A percentile compares a stretch with the other conserved stretches of the same genome.
Conservation (phyloP, 768 basidiomycete species). For the Xanthoconium purpureum region DNA sequence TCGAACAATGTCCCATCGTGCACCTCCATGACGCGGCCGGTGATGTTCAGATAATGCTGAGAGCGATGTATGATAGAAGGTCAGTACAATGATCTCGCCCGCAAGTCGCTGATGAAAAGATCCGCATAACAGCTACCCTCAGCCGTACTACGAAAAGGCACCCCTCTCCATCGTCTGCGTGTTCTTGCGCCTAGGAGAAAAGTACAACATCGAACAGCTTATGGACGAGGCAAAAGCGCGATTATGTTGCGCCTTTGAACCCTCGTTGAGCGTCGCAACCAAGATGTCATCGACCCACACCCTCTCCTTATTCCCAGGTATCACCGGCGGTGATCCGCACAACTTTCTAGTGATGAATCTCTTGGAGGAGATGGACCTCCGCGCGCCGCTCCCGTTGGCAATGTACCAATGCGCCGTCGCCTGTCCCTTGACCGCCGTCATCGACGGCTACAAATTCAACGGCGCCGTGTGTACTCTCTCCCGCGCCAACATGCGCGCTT, state of each 20-base stretch:
- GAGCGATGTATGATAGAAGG: conserved; percentile 20
- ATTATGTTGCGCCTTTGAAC: conserved; percentile 2
- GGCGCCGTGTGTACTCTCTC: background rate
- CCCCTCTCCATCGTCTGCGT: conserved; percentile 3
- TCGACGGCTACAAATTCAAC: conserved; percentile 12
- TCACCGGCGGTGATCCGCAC: conserved; percentile 5
- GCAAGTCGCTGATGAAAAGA: background rate
- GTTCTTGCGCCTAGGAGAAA: conserved; percentile 23
- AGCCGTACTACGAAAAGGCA: conserved; percentile 1
- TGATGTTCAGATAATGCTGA: conserved; percentile 18
- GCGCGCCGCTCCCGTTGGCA: conserved; percentile 3
- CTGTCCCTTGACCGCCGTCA: conserved; percentile 4
- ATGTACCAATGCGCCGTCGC: conserved; percentile 10
- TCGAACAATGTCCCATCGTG: conserved; percentile 24
- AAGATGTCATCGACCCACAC: conserved; percentile 1
- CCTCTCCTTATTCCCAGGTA: background rate
- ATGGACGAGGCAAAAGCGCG: conserved; percentile 8
- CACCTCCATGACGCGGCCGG: conserved; percentile 11
- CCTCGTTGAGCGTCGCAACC: background rate
- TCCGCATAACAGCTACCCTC: conserved; percentile 7
- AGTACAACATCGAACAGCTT: conserved; percentile 18
- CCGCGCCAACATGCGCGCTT: conserved; percentile 6
- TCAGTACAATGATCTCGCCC: background rate
- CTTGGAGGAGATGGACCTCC: conserved; percentile 4
- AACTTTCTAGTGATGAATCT: conserved; percentile 22